Conservation (phyloP, 2,329 filamentous ascomycete species). For the Dothideomycetes sp. region DNA sequence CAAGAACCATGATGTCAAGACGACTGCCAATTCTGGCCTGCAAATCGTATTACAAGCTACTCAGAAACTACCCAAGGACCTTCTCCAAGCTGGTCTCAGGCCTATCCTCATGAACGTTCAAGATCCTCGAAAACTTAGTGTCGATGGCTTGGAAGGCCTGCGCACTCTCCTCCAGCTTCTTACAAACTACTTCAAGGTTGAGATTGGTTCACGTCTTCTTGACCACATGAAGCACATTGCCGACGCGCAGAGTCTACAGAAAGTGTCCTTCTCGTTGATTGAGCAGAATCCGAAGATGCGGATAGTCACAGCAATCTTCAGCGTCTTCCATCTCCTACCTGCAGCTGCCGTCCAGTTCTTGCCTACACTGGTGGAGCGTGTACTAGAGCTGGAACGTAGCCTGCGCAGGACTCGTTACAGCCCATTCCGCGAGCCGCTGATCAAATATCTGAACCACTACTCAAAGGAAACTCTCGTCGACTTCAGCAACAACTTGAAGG, state of each 20-base stretch:
- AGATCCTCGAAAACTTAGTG: constrained; percentile 80
- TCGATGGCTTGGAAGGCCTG: constrained; percentile 82
- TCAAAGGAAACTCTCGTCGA: constrained; percentile 78
- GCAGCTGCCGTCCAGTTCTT: constrained; percentile 85
- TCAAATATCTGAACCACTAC: constrained; percentile 90
- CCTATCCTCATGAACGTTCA: constrained; percentile 96
- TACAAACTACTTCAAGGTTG: constrained; percentile 98
- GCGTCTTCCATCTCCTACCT: constrained; percentile 94
- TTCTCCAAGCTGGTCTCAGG: constrained; percentile 85
- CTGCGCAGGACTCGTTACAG: constrained; percentile 81
- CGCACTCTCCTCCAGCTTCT: constrained; percentile 81
- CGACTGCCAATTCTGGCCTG: constrained; percentile 83
- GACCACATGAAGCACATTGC: constrained; percentile 91
- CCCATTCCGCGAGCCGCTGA: constrained; percentile 81
- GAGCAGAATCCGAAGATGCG: constrained; percentile 92
- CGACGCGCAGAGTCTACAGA: constrained; percentile 69
- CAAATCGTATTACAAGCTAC: constrained; percentile 81
- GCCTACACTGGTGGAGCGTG: constrained; percentile 77
- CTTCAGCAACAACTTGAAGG: constrained; percentile 68
- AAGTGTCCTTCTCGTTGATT: constrained; percentile 87
- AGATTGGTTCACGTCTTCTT: constrained; percentile 86
- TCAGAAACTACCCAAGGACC: constrained; percentile 86
- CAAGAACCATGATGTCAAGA: constrained; percentile 82
- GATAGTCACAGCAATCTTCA: constrained; percentile 87
- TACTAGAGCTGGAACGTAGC: constrained; percentile 79